These are phyloP conservation scores for Sclerotinia subarctica DNA, from an alignment of 2,329 filamentous ascomycete genomes.

Conservation along the genomic window DNA sequence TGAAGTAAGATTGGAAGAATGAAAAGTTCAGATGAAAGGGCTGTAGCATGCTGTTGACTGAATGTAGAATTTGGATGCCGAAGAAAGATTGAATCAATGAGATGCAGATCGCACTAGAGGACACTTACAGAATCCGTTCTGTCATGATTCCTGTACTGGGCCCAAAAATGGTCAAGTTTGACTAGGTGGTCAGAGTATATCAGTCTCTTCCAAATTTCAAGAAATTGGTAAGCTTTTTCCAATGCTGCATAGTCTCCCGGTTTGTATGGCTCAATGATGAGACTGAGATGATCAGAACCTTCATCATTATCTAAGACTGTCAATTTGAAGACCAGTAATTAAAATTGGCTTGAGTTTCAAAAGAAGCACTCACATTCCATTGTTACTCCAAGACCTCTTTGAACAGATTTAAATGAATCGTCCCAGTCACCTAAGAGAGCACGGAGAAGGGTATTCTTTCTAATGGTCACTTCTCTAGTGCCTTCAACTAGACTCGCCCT, in stretches of 20 bases:
- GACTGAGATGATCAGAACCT: not conserved
- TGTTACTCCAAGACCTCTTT: slow-evolving; percentile 11
- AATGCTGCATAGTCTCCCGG: slow-evolving; percentile 3
- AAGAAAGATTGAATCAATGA: not conserved
- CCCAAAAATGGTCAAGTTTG: slow-evolving; percentile 8
- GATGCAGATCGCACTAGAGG: not conserved
- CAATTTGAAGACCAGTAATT: not conserved
- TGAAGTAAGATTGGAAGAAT: not conserved
- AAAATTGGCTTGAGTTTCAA: not conserved
- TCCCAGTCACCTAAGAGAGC: slow-evolving; percentile 6
- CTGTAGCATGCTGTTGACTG: not conserved
- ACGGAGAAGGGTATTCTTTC: not conserved
- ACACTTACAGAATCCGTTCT: not conserved
- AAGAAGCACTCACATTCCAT: not conserved
- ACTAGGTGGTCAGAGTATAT: slow-evolving; percentile 13
- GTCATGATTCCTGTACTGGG: slow-evolving; percentile 6
- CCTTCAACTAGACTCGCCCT: not conserved
- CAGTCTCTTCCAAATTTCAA: slow-evolving; percentile 11
- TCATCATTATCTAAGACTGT: slow-evolving; percentile 2
- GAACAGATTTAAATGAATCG: not conserved
- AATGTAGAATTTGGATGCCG: not conserved
- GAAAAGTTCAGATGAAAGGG: not conserved
- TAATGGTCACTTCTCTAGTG: slow-evolving; percentile 1
- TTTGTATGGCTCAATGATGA: slow-evolving; percentile 6
- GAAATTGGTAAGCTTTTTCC: not conserved